Conservation (phyloP, 73 alveolate species). For the Symbiodinium pilosum region DNA sequence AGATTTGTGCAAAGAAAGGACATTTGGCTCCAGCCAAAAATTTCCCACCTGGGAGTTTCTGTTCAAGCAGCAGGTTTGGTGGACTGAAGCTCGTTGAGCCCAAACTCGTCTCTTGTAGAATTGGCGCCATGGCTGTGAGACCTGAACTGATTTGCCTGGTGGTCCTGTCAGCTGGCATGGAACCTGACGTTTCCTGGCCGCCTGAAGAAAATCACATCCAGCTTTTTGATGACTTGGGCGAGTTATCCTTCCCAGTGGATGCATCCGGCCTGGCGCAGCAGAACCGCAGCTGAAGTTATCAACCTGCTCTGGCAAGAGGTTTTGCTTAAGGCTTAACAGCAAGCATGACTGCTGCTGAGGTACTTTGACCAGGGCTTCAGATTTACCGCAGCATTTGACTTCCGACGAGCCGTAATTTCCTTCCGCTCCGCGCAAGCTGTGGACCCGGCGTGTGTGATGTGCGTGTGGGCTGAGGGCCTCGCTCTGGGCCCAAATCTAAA, state of each 20-base stretch:
- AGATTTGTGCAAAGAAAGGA: not conserved
- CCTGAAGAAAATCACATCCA: not conserved
- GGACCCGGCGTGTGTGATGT: not conserved
- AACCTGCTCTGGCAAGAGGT: not conserved
- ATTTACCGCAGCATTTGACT: conserved; percentile 5
- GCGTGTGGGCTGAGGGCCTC: conserved; percentile 55
- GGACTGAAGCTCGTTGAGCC: not conserved
- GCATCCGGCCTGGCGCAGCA: not conserved
- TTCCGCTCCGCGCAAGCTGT: conserved; percentile 53
- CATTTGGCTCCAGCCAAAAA: not conserved
- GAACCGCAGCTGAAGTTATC: not conserved
- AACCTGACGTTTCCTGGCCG: conserved; percentile 59
- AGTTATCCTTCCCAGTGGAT: not conserved
- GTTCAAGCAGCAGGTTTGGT: not conserved
- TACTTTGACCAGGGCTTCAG: conserved; percentile 64
- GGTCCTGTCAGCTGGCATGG: not conserved
- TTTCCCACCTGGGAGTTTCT: not conserved
- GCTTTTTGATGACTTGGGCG: conserved; percentile 43
- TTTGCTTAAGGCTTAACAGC: not conserved
- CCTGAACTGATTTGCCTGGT: not conserved
- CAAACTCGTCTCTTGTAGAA: not conserved
- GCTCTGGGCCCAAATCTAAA: conserved; percentile 72
- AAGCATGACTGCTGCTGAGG: not conserved
- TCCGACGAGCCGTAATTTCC: conserved; percentile 83
- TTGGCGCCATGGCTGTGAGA: not conserved